Percentiles rank a stretch among this genome's conserved stretches.
Conservation (phyloP, 78 protist genomes). For the Dictyostelium intermedium region DNA sequence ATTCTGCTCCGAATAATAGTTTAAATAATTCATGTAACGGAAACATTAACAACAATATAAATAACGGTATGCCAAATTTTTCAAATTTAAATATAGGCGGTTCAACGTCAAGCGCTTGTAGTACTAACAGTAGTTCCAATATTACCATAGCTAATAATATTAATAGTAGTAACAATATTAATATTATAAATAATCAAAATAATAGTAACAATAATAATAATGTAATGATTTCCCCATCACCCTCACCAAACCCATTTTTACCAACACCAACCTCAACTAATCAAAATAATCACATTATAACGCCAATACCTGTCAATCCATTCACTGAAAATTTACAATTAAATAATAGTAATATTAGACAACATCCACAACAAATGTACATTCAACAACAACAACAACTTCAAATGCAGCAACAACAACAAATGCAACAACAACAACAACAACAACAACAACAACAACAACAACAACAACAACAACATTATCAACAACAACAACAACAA, state of each 20-base stretch:
- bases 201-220: not conserved
- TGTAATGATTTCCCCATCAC: constrained; percentile 18
- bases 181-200: not conserved
- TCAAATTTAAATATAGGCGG: constrained; percentile 11
- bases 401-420: not conserved
- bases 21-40: not conserved
- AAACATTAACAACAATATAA: not conserved
- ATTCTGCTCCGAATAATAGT: not conserved
- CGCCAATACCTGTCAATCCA: constrained; percentile 21
- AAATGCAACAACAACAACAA: not conserved
- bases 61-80: not conserved
- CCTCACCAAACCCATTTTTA: constrained; percentile 40
- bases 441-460: constrained; percentile 42
- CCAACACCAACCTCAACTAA: not conserved
- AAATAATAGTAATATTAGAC: not conserved
- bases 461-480: not conserved
- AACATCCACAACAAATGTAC: constrained; percentile 25
- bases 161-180: not conserved
- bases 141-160: constrained; percentile 1
- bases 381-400: constrained; percentile 17
- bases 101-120: constrained; percentile 6
- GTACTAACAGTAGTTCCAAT: constrained; percentile 14
- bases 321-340: not conserved
- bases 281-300: not conserved
- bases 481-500: not conserved